phyloP scores from a whole-genome alignment of 257 asterid species.

The Avicennia marina region DNA sequence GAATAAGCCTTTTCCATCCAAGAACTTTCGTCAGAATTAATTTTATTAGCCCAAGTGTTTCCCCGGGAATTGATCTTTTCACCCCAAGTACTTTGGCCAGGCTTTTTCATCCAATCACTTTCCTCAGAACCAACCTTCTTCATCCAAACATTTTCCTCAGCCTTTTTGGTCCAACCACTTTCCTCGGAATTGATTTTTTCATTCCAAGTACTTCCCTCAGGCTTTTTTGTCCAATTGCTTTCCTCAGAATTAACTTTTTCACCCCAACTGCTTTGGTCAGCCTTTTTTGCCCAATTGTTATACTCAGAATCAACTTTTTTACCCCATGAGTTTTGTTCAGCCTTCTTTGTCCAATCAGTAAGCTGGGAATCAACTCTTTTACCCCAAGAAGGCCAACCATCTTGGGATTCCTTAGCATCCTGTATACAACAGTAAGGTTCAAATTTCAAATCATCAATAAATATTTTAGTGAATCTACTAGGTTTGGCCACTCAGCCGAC shows the following conservation, averaged over 20 bases:
- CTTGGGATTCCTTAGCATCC: constrained; percentile 22
- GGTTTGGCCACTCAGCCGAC: constrained; percentile 1
- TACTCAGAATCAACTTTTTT: constrained; percentile 12
- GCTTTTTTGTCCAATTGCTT: not conserved
- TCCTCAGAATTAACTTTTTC: constrained; percentile 12
- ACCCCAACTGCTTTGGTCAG: constrained; percentile 5
- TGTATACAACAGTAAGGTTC: constrained; percentile 9
- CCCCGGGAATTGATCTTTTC: constrained; percentile 8
- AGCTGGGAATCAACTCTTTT: constrained; percentile 14
- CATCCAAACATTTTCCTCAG: constrained; percentile 13
- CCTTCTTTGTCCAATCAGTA: constrained; percentile 13
- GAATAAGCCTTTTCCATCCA: constrained; percentile 14
- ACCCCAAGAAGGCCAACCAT: constrained; percentile 41
- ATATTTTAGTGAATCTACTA: not conserved
- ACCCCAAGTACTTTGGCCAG: not conserved
- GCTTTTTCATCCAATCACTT: constrained; percentile 1
- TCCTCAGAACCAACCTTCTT: constrained; percentile 7
- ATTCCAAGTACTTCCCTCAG: constrained; percentile 16
- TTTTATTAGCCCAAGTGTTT: constrained; percentile 19
- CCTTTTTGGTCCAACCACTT: not conserved
- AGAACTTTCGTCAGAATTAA: constrained; percentile 7
- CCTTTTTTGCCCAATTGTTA: not conserved
- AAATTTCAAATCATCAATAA: not conserved
- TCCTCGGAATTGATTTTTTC: not conserved
- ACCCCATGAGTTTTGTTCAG: constrained; percentile 8